Base-by-base conservation (phyloP, 257 asterid genomes). In the Plectranthus barbatus region DNA sequence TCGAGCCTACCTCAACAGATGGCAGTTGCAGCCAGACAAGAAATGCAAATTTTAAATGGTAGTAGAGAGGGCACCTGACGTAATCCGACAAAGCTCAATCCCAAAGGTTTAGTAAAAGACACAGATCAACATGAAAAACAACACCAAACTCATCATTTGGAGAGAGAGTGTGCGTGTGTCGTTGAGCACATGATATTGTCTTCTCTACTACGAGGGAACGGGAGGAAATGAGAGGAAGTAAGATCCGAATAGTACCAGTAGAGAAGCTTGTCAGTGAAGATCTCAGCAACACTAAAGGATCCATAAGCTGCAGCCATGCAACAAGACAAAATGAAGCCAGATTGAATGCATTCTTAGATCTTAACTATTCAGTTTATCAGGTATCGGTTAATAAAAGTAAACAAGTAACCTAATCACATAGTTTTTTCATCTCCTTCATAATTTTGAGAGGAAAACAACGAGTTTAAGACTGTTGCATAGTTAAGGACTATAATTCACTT, bases 11-110 rank as follows among this genome's bases (percentile, higher is more conserved):
- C 64, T 93, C 85, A 67, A 78, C 72, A 51, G 84, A 46, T 42
- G 99, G 97, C 61, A 93, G 86, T 71, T 93, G 97, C 74, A 90
- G 95, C 99, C 97, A 93, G 69, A 93, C 95, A 56, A 93, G 99
- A 81, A 90, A 93, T 55, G 96, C 96, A 78, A 90, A 85, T 91
- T 93, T 90, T 85, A 76, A 34, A 71, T 90, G 95, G 60, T 90
- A 90, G 81, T 93, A 93, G 66, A 79, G 62, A 4, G 97, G 99
- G 67, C 80, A 74, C 99, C 99, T 93, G 87, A 72, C 42, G 69
- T 71, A 36, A 65, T 26, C 53, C 76, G 64, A 72, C 24, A 74
- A 67, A 56, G 34, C 36, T 54, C 62, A 56, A 10, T 8, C 56
- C 57, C 46, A 5, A 55, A 44, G 21, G 56, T 74, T 53, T 15